Evolutionary conservation across 306 rosid genomes (phyloP).

Genomic region (Trifolium repens): DNA sequence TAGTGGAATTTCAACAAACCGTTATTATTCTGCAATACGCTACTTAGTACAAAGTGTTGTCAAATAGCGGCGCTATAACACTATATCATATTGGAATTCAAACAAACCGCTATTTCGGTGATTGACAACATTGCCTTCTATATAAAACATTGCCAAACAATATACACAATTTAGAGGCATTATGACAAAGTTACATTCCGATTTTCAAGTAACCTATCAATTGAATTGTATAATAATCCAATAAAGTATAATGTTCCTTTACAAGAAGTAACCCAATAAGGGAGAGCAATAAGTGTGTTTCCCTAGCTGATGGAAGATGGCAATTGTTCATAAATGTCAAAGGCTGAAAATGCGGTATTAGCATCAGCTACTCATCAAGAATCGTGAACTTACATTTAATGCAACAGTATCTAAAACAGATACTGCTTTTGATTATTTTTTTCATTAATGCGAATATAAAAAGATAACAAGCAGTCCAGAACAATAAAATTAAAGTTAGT

Average conservation of each 20-base stretch:
- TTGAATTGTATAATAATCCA: not conserved
- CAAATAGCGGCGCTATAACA: too few relatives aligned
- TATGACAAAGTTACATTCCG: constrained; percentile 26
- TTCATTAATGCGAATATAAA: not conserved
- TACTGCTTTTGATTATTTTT: not conserved
- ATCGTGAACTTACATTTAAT: not conserved
- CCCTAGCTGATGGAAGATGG: constrained; percentile 3
- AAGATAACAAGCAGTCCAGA: not conserved
- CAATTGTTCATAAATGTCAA: not conserved
- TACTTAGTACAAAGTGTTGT: too few relatives aligned
- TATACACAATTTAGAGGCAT: constrained; percentile 26
- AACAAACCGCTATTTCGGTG: too few relatives aligned
- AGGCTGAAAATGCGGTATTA: not conserved
- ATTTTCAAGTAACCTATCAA: constrained; percentile 3
- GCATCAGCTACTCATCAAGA: constrained; percentile 9
- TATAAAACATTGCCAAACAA: not conserved
- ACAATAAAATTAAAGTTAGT: not conserved
- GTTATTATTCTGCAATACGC: too few relatives aligned
- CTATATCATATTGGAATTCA: too few relatives aligned
- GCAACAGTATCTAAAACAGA: constrained; percentile 21
- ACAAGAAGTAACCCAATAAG: not conserved
- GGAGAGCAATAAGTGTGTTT: not conserved
- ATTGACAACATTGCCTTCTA: too few relatives aligned
- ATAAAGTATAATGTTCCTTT: too few relatives aligned
- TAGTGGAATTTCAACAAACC: too few relatives aligned